These are phyloP conservation scores for Aphelidium insulamus DNA, from an alignment of 371 early-diverging fungal genomes.

Conservation along the genomic window DNA sequence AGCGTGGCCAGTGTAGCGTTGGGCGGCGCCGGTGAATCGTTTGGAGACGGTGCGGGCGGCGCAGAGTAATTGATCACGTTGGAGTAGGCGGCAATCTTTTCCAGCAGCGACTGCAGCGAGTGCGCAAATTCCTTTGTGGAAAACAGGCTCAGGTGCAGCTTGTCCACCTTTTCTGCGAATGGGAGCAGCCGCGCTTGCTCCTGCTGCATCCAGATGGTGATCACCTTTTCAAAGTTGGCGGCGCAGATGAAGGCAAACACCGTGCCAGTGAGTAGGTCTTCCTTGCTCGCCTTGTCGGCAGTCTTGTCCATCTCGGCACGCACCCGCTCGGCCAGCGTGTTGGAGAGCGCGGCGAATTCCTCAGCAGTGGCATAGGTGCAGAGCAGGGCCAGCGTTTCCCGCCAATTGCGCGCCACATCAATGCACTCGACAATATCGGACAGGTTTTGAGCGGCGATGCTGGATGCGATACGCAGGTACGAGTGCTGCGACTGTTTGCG, in stretches of 20 bases:
- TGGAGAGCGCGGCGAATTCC: conserved; percentile 42
- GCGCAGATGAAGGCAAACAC: conserved; percentile 73
- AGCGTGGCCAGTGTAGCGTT: conserved; percentile 35
- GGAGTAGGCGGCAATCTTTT: conserved; percentile 74
- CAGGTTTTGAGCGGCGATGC: conserved; percentile 55
- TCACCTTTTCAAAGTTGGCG: conserved; percentile 64
- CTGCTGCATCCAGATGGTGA: conserved; percentile 51
- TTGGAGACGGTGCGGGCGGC: conserved; percentile 1
- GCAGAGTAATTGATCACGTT: conserved; percentile 68
- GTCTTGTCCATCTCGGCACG: conserved; percentile 18
- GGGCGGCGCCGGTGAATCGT: neutral
- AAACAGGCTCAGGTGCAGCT: too few species aligned
- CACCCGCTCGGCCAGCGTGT: conserved; percentile 40
- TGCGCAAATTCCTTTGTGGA: conserved; percentile 13
- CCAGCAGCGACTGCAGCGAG: conserved; percentile 53
- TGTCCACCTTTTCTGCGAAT: too few species aligned
- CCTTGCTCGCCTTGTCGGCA: neutral
- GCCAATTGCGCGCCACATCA: conserved; percentile 68
- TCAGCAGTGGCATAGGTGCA: conserved; percentile 72
- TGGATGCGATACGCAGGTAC: conserved; percentile 60
- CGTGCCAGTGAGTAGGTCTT: conserved; percentile 13
- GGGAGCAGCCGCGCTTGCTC: conserved; percentile 8
- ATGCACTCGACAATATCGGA: conserved; percentile 53
- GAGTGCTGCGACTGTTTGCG: conserved; percentile 29
- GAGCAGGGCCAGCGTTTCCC: conserved; percentile 63